Conservation (phyloP, 1,284 basidiomycete genomes). For the Microbotryum saponariae region DNA sequence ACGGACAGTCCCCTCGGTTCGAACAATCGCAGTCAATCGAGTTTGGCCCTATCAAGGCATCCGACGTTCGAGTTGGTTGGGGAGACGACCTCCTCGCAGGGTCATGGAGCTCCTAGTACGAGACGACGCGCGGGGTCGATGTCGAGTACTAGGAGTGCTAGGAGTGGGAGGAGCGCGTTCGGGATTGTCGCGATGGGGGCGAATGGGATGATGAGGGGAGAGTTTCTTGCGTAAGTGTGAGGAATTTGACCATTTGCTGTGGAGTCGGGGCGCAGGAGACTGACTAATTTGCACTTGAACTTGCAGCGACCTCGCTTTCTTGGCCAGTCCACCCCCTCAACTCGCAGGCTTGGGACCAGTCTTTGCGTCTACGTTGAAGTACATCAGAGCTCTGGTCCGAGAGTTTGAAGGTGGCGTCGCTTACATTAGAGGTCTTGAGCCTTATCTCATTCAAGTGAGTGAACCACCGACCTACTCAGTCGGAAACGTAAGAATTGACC, state of each 20-base stretch:
- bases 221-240: not conserved
- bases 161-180: slow-evolving; percentile 3
- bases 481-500: not conserved
- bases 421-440: slow-evolving; percentile 8
- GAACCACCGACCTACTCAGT: not conserved
- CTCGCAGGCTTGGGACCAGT: not conserved
- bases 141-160: slow-evolving; percentile 1
- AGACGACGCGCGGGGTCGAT: not conserved
- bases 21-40: too few relatives aligned
- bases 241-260: not conserved
- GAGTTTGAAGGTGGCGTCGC: slow-evolving; percentile 7
- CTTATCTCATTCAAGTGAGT: slow-evolving; percentile 5
- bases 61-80: too few relatives aligned
- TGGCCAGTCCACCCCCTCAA: slow-evolving; percentile 1
- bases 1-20: too few relatives aligned
- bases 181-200: not conserved
- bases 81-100: too few relatives aligned
- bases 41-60: not conserved
- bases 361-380: not conserved
- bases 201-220: not conserved
- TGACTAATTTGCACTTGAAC: too few relatives aligned
- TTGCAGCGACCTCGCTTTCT: slow-evolving; percentile 6
- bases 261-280: too few relatives aligned
- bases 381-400: not conserved
- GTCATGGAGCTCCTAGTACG: not conserved